Evolutionary conservation across 495 filamentous ascomycete species (phyloP).

Genomic region (Talaromyces trachyspermus): DNA sequence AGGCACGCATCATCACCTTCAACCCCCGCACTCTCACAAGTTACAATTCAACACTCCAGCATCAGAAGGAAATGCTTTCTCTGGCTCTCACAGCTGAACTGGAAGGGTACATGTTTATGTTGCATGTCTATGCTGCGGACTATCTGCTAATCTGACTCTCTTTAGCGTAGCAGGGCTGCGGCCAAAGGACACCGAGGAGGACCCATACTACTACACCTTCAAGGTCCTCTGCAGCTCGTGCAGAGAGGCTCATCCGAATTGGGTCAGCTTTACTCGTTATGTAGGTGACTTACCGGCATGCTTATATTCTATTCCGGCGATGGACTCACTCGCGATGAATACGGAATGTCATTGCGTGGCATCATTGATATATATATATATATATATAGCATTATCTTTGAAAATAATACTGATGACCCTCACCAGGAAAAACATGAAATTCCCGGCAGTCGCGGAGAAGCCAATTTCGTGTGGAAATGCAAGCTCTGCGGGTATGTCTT

Average conservation of each 20-base stretch:
- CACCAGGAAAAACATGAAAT: slow-evolving; percentile 83
- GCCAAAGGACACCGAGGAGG: slow-evolving; percentile 70
- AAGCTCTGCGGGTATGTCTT: slow-evolving; percentile 70
- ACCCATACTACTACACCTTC: slow-evolving; percentile 92
- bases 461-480: slow-evolving; percentile 66
- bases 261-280: slow-evolving; percentile 79
- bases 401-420: too few relatives aligned
- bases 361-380: too few relatives aligned
- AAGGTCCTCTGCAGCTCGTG: slow-evolving; percentile 95
- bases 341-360: too few relatives aligned
- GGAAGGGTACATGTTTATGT: slow-evolving; percentile 45
- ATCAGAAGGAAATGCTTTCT: slow-evolving; percentile 56
- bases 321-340: too few relatives aligned
- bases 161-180: slow-evolving; percentile 82
- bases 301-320: too few relatives aligned
- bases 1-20: not conserved
- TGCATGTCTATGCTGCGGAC: not conserved
- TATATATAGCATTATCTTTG: too few relatives aligned
- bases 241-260: slow-evolving; percentile 82
- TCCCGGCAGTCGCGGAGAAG: slow-evolving; percentile 85
- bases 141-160: not conserved
- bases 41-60: not conserved
- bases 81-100: slow-evolving; percentile 74
- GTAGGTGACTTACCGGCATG: slow-evolving; percentile 51
- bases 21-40: not conserved